A percentile compares a stretch with the other conserved stretches of the same genome.
Conservation (phyloP, 75 land plant species). For the Cunninghamia lanceolata region DNA sequence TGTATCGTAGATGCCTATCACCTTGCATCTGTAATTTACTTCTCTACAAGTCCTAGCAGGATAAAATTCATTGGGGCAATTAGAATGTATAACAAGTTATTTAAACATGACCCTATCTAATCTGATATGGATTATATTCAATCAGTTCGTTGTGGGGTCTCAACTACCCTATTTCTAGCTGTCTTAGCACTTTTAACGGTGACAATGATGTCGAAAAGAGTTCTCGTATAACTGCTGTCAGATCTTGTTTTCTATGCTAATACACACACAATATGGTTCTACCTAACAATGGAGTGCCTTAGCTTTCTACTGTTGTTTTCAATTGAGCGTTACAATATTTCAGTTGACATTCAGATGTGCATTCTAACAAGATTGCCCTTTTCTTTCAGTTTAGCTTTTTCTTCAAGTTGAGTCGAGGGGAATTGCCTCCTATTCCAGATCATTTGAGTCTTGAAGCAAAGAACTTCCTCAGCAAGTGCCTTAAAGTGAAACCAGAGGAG, state of each 20-base stretch:
- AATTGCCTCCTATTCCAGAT: conserved; percentile 42
- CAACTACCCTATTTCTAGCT: background rate
- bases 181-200: background rate
- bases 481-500: conserved; percentile 35
- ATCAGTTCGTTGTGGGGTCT: background rate
- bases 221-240: background rate
- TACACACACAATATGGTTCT: background rate
- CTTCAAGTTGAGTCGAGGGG: conserved; percentile 37
- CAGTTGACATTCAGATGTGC: background rate
- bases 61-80: background rate
- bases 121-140: background rate
- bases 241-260: background rate
- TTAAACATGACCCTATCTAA: background rate
- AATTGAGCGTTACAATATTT: background rate
- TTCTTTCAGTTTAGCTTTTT: conserved; percentile 15
- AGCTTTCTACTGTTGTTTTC: background rate
- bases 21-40: background rate
- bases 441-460: conserved; percentile 32
- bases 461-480: conserved; percentile 33
- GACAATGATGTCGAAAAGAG: background rate
- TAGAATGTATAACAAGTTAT: background rate
- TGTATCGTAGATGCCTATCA: background rate
- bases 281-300: background rate
- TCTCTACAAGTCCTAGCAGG: background rate
- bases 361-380: background rate